Percentiles rank a stretch among this genome's conserved stretches.
Evolutionary conservation across 257 asterid genomes (phyloP).

Genomic region (Penstemon davidsonii): DNA sequence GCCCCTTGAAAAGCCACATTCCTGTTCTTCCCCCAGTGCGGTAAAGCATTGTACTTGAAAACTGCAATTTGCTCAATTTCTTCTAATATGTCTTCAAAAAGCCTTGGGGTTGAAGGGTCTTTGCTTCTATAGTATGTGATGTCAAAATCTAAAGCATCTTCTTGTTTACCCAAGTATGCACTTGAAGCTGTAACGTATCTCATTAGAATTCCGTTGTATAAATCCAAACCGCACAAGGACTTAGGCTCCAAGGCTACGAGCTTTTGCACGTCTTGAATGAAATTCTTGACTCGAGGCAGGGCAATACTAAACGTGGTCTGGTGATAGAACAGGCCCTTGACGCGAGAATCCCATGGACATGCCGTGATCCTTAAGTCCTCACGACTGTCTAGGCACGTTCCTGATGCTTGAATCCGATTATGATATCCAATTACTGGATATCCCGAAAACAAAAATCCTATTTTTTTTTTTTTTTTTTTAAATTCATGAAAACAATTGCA

Average conservation of each 20-base stretch:
- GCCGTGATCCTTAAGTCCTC: slow-evolving; percentile 36
- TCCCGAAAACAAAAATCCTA: slow-evolving; percentile 42
- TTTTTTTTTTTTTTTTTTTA: background rate
- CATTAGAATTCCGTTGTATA: slow-evolving; percentile 55
- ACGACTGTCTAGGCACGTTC: slow-evolving; percentile 53
- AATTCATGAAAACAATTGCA: background rate
- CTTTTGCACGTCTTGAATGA: slow-evolving; percentile 51
- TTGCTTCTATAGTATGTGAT: slow-evolving; percentile 59
- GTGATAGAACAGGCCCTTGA: slow-evolving; percentile 52
- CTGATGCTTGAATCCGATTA: slow-evolving; percentile 58
- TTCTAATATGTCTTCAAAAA: slow-evolving; percentile 49
- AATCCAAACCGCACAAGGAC: slow-evolving; percentile 54
- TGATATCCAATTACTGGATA: slow-evolving; percentile 60
- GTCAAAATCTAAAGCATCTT: slow-evolving; percentile 57
- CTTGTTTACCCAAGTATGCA: slow-evolving; percentile 64
- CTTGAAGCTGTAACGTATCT: slow-evolving; percentile 59
- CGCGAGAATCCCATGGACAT: slow-evolving; percentile 68
- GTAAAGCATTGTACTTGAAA: slow-evolving; percentile 59
- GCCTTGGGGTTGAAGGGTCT: slow-evolving; percentile 50
- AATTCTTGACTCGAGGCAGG: slow-evolving; percentile 40
- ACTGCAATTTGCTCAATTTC: slow-evolving; percentile 65
- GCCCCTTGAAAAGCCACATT: slow-evolving; percentile 57
- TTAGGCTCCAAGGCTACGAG: slow-evolving; percentile 44
- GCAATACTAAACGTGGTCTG: slow-evolving; percentile 60
- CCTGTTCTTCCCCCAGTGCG: slow-evolving; percentile 79